Evolutionary conservation across 495 filamentous ascomycete genomes (phyloP).

Genomic region (Aspergillus sparsus): DNA sequence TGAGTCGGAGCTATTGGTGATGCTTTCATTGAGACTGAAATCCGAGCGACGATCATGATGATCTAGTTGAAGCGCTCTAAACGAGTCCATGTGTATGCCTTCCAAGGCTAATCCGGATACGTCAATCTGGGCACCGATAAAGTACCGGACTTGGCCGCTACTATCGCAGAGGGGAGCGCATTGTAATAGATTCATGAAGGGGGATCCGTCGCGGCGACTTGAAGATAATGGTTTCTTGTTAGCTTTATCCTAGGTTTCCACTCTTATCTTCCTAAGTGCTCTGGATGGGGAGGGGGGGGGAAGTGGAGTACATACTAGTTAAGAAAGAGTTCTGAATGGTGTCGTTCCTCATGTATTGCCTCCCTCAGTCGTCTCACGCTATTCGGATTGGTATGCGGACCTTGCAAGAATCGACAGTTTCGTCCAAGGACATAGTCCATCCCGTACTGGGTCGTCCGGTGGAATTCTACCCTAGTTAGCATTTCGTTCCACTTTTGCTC

Average conservation of each 20-base stretch:
- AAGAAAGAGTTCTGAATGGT: conserved; percentile 66
- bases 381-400: conserved; percentile 53
- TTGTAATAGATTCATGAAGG: conserved; percentile 67
- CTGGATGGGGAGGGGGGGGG: not conserved
- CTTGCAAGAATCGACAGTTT: conserved; percentile 66
- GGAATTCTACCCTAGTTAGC: conserved; percentile 50
- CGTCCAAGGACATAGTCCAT: conserved; percentile 58
- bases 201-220: conserved; percentile 60
- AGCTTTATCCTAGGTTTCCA: not conserved
- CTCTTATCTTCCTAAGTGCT: not conserved
- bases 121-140: conserved; percentile 63
- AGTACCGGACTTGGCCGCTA: conserved; percentile 59
- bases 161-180: conserved; percentile 63
- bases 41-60: not conserved
- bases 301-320: conserved; percentile 58
- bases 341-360: conserved; percentile 56
- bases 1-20: conserved; percentile 1
- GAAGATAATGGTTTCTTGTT: conserved; percentile 5
- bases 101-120: conserved; percentile 58
- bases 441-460: conserved; percentile 63
- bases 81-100: conserved; percentile 58
- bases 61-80: conserved; percentile 42
- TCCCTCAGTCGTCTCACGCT: conserved; percentile 57
- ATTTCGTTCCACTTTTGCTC: no score
- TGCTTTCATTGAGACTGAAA: conserved; percentile 6